phyloP scores from a whole-genome alignment of 2,329 filamentous ascomycete species.

The Colletotrichum sp. region DNA sequence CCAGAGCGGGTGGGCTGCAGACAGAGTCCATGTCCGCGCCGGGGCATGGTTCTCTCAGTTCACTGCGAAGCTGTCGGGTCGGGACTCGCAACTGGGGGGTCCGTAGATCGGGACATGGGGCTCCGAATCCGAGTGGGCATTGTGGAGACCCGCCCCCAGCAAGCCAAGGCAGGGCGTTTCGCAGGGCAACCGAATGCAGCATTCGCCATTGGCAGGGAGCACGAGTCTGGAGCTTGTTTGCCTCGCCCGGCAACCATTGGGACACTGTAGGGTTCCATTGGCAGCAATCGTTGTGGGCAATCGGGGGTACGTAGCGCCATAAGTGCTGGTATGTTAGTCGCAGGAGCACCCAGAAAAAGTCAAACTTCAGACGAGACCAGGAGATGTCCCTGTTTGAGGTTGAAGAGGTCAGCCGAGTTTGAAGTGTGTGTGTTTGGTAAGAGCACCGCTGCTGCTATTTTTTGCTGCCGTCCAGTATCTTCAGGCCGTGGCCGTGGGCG shows the following conservation, averaged over 20 bases:
- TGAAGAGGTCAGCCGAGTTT: not conserved
- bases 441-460: not conserved
- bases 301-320: not conserved
- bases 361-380: not conserved
- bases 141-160: not conserved
- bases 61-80: not conserved
- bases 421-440: not conserved
- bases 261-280: not conserved
- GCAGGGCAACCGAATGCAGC: constrained; percentile 17
- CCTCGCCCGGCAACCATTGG: not conserved
- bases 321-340: not conserved
- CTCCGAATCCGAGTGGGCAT: constrained; percentile 3
- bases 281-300: not conserved
- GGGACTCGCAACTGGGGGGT: not conserved
- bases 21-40: not conserved
- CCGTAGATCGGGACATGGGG: constrained; percentile 17
- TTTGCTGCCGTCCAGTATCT: not conserved
- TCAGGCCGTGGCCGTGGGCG: not conserved
- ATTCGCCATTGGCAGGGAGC: not conserved
- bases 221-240: constrained; percentile 5
- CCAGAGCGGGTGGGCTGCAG: not conserved
- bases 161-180: constrained; percentile 18
- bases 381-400: not conserved
- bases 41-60: not conserved
- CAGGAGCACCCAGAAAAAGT: not conserved